Percentiles rank a stretch among this genome's conserved stretches.
phyloP scores from a whole-genome alignment of 495 filamentous ascomycete genomes.

The Neurospora hispaniola region DNA sequence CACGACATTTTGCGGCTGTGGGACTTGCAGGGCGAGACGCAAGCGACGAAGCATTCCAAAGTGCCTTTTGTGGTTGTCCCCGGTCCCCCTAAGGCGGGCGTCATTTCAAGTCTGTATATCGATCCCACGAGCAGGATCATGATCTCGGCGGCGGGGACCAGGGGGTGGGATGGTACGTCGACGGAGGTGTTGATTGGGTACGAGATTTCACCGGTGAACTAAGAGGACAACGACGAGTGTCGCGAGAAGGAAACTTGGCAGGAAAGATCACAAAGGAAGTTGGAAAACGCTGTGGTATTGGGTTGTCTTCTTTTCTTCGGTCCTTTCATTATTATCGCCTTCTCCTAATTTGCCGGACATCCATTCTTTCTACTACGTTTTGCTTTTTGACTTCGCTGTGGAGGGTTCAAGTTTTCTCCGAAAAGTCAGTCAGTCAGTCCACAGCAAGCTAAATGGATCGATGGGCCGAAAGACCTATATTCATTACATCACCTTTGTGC shows the following conservation, averaged over 20 bases:
- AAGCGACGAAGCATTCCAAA: conserved; percentile 55
- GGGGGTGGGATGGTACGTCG: conserved; percentile 88
- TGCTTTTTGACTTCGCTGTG: not conserved
- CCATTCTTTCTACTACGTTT: not conserved
- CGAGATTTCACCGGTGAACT: conserved; percentile 48
- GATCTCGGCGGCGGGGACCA: conserved; percentile 79
- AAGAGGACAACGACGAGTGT: not conserved
- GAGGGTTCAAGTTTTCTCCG: not conserved
- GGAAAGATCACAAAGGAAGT: not conserved
- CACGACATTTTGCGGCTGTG: conserved; percentile 92
- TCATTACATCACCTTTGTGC: not conserved
- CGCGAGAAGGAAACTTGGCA: not conserved
- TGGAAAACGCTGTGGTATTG: not conserved
- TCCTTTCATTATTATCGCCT: not conserved
- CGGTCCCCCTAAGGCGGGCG: conserved; percentile 78
- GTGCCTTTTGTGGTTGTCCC: conserved; percentile 93
- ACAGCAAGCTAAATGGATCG: not conserved
- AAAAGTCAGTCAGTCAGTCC: not conserved
- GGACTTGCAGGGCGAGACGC: conserved; percentile 60
- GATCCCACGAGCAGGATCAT: conserved; percentile 86
- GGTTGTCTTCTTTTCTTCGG: not conserved
- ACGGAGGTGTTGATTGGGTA: conserved; percentile 93
- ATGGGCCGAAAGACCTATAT: not conserved
- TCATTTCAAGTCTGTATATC: conserved; percentile 72
- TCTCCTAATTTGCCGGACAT: not conserved